phyloP scores from a whole-genome alignment of 176 grass and related monocot species.

The Musa itinerans region DNA sequence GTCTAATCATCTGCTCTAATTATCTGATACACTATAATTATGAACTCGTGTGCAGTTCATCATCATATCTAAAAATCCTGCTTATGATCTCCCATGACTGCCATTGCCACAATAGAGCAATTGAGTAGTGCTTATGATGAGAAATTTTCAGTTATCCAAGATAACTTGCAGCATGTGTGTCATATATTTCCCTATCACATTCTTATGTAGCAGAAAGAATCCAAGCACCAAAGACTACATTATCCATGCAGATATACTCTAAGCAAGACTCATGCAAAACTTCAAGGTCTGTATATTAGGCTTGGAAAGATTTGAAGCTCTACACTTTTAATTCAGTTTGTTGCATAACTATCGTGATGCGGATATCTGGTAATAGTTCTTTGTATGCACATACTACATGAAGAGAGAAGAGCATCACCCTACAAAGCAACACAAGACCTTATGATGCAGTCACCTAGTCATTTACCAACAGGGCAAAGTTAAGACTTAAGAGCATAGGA shows the following conservation, averaged over 20 bases:
- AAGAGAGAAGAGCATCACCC: too few species aligned
- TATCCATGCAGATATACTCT: background rate
- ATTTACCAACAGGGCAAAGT: background rate
- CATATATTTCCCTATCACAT: too few species aligned
- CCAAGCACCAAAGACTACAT: background rate
- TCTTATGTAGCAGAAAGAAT: too few species aligned
- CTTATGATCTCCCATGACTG: background rate
- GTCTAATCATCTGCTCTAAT: background rate
- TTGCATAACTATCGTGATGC: too few species aligned
- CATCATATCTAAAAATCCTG: background rate
- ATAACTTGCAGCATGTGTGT: background rate
- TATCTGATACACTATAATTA: background rate
- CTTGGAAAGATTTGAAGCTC: too few species aligned
- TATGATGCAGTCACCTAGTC: background rate
- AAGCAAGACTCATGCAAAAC: background rate
- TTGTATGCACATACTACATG: too few species aligned
- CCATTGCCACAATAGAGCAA: background rate
- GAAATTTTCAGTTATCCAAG: background rate
- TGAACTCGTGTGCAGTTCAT: background rate
- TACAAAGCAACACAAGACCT: too few species aligned
- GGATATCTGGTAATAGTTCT: too few species aligned
- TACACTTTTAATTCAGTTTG: too few species aligned
- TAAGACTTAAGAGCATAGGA: background rate
- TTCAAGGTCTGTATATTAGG: background rate
- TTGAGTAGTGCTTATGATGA: background rate